Evolutionary conservation across 352 stramenopile species (phyloP).

Genomic region (Phytophthora ramorum): DNA sequence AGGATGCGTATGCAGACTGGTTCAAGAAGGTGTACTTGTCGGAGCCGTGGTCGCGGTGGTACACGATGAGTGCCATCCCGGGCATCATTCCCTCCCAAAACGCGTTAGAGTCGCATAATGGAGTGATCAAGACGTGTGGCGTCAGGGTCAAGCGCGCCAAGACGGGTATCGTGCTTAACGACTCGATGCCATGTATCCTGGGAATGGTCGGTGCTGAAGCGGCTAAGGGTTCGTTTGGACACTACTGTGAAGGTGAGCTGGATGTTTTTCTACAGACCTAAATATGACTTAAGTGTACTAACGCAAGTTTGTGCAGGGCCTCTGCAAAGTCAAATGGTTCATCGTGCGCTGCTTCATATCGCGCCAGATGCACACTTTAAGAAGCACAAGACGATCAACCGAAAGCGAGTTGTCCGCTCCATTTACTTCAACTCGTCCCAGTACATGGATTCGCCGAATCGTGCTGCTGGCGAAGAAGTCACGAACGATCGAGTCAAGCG

Average conservation of each 20-base stretch:
- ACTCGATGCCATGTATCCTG: conserved; percentile 9
- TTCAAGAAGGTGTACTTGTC: conserved; percentile 12
- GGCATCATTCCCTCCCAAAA: conserved; percentile 22
- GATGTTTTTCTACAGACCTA: not conserved
- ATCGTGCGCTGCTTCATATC: not conserved
- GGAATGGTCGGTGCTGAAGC: not conserved
- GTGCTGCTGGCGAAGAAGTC: not conserved
- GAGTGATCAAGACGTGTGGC: conserved; percentile 16
- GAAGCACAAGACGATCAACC: not conserved
- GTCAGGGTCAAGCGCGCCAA: conserved; percentile 6
- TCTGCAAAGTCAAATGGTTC: conserved; percentile 7
- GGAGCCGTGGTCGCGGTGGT: not conserved
- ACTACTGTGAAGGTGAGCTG: conserved; percentile 8
- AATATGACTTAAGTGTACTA: not conserved
- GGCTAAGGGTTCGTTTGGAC: conserved; percentile 1
- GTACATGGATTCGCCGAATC: conserved; percentile 1
- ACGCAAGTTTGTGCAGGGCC: not conserved
- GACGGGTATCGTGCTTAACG: conserved; percentile 13
- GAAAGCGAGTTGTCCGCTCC: not conserved
- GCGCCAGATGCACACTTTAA: not conserved
- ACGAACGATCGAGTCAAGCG: conserved; percentile 1
- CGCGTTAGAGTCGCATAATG: conserved; percentile 15
- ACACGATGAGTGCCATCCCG: conserved; percentile 1
- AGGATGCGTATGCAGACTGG: conserved; percentile 15
- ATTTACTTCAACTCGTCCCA: not conserved